These are phyloP conservation scores for Allium cepa DNA, from an alignment of 106 monocot species.

Conservation along the genomic window DNA sequence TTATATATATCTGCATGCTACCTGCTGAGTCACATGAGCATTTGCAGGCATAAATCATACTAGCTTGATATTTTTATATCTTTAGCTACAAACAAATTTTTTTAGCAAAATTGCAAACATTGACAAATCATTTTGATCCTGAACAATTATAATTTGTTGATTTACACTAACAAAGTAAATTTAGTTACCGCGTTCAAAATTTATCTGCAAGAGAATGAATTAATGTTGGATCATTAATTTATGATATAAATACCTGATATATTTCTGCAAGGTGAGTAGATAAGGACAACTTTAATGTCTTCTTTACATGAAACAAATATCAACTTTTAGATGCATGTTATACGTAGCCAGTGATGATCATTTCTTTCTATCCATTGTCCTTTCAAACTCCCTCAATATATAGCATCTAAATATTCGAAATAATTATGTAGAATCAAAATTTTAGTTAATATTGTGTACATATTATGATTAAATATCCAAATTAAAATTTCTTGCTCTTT, in stretches of 20 bases:
- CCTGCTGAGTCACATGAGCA: constrained; percentile 4
- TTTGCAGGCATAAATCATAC: constrained; percentile 13
- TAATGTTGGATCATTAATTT: background rate
- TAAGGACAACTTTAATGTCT: no score
- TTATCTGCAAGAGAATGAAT: no score
- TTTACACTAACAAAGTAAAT: background rate
- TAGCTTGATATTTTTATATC: background rate
- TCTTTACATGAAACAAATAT: no score
- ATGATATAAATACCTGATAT: background rate
- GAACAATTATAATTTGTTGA: background rate
- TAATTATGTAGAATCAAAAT: no score
- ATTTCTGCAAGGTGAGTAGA: background rate
- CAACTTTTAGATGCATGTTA: no score
- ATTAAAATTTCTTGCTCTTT: no score
- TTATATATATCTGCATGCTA: background rate
- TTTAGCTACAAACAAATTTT: constrained; percentile 5
- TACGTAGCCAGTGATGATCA: no score
- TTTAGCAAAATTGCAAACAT: background rate
- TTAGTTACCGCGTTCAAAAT: background rate
- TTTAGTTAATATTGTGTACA: no score
- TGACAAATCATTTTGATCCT: background rate
- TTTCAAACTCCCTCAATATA: no score
- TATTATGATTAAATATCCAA: no score
- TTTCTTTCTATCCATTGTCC: no score
- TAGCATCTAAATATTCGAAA: no score